These are phyloP conservation scores for Suillus sp. DNA, from an alignment of 768 basidiomycete genomes.

Conservation along the genomic window DNA sequence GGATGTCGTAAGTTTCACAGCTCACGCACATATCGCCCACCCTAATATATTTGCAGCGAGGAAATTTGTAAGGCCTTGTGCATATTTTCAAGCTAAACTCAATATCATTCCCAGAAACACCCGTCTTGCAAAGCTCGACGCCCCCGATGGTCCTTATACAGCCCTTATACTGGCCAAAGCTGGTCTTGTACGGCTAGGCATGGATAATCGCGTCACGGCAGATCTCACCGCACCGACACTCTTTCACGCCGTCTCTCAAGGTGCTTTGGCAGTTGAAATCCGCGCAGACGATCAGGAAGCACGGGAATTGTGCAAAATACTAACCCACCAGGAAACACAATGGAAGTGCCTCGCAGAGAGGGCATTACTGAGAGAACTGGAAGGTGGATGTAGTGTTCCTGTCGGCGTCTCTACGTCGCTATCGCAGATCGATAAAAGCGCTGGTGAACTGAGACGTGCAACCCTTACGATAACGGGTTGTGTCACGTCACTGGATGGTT, in stretches of 20 bases:
- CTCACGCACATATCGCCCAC: neutral
- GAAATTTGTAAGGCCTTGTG: constrained; percentile 70
- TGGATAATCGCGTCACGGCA: constrained; percentile 72
- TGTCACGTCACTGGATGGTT: constrained; percentile 83
- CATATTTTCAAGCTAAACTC: constrained; percentile 11
- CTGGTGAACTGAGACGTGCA: constrained; percentile 22
- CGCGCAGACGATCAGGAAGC: constrained; percentile 64
- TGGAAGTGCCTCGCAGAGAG: constrained; percentile 85
- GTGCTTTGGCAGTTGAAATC: constrained; percentile 87
- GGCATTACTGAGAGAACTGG: constrained; percentile 82
- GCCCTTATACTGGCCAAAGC: constrained; percentile 94
- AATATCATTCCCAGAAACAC: constrained; percentile 63
- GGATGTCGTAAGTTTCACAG: constrained; percentile 73
- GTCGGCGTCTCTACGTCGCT: constrained; percentile 76
- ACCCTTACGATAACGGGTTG: constrained; percentile 71
- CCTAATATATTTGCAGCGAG: constrained; percentile 52
- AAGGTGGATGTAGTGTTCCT: constrained; percentile 97
- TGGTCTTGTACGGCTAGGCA: constrained; percentile 81
- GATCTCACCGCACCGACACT: constrained; percentile 75
- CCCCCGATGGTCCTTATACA: constrained; percentile 72
- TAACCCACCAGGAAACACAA: constrained; percentile 78
- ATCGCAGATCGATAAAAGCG: constrained; percentile 34
- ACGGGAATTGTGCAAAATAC: constrained; percentile 58
- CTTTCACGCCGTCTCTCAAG: constrained; percentile 92
- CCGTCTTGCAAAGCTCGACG: constrained; percentile 89